Evolutionary conservation across 768 basidiomycete genomes (phyloP), one percentile per base, ranked within the genome.

Genomic region (Termitomyces sp.): DNA sequence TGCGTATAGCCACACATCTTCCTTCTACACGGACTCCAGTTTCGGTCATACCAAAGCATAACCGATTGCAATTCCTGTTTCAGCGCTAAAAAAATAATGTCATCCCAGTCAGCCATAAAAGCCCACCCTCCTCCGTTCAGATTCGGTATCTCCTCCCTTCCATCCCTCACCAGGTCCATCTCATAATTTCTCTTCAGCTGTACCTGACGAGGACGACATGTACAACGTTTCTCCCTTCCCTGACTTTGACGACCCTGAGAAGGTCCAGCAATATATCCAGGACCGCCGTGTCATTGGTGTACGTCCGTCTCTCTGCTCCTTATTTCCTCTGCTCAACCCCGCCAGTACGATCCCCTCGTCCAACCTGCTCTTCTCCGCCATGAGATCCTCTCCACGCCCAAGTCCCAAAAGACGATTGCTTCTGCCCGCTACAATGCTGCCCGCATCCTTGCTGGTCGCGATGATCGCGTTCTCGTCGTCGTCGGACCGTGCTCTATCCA

Each of bases 401-500:
- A 71, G 9, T 88, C 93, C 0, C 82, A 84, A 62, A 80, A 76
- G 63, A 94, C 89, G 19, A 89, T 97, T 69, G 85, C 91, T 3
- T 70, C 79, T 17, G 87, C 93, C 4, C 87, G 96, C 60, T 87
- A 83, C 75, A 78, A 79, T 58, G 82, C 92, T 0, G 90, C 94
- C 0, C 78, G 83, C 56, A 84, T 96, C 62, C 77, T 94, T 33
- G 83, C 89, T 0, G 94, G 94, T 23, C 82, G 84, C 40, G 94
- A 95, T 62, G 87, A 91, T 60, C 84, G 94, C 46, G 61, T 98
- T 2, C 77, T 98, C 43, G 94, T 98, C 66, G 79, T 98, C 65
- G 88, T 98, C 62, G 96, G 96, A 3, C 96, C 96, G 26, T 98
- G 96, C 76, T 94, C 91, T 0, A 97, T 98, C 60, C 96, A 98